Base-by-base conservation (phyloP, 2,329 filamentous ascomycete species). In the Neurospora sp. region DNA sequence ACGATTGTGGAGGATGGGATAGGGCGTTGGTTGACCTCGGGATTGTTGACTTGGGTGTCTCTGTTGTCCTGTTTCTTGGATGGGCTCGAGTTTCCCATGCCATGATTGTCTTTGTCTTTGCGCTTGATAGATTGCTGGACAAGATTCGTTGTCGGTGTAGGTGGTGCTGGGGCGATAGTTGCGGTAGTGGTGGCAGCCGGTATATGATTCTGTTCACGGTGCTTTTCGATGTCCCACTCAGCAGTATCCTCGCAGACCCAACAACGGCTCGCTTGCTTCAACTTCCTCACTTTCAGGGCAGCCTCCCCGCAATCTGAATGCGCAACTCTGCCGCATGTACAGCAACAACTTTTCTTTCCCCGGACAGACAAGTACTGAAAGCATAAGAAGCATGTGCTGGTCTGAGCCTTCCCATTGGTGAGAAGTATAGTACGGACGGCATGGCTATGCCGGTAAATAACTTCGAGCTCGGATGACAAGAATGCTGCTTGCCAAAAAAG, bases 261-360 rank as follows among this genome's bases (percentile, higher is more conserved):
- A 3, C 46, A 57, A 28, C 2, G 0, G 19, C 0, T 1, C 11
- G 1, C 0, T 15, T 4, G 2, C 2, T 28, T 57, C 0, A 0
- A 3, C 4, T 1, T 17, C 8, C 46, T 57, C 46, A 8, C 12
- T 15, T 1, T 17, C 2, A 0, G 0, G 6, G 4, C 23, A 19
- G 0, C 11, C 5, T 4, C 1, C 1, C 0, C 0, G 19, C 46
- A 57, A 4, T 15, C 1, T 1, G 0, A 0, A 23, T 57, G 46
- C 1, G 4, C 1, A 15, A 0, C 0, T 28, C 6, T 57, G 23
- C 3, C 17, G 40, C 40, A 41, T 41, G 33, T 33, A 1, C 12
- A 1, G 6, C 39, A 40, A 11, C 3, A 2, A 23, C 2, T 2
- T 23, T 23, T 23, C 23, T 23, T 3, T 23, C 2, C 2, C 2